Evolutionary conservation across 108 stramenopile species (phyloP).

Genomic region (Parietichytrium sp.): DNA sequence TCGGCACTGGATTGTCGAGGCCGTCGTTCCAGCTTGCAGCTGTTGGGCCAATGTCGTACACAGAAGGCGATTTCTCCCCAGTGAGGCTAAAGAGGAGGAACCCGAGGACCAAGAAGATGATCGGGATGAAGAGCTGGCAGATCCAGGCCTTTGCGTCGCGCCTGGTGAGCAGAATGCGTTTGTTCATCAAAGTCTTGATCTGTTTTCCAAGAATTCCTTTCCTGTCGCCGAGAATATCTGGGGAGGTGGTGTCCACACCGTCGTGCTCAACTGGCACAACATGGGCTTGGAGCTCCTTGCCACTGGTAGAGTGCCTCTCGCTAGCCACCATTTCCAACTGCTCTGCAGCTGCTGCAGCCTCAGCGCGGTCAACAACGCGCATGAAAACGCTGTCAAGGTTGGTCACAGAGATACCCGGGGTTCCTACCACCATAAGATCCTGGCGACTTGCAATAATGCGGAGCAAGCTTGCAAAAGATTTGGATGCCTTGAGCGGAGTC

Average conservation of each 20-base stretch:
- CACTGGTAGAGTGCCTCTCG: not conserved
- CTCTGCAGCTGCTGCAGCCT: not conserved
- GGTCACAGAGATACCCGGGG: slow-evolving; percentile 53
- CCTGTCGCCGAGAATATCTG: not conserved
- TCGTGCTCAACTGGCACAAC: not conserved
- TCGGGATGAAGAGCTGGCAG: slow-evolving; percentile 65
- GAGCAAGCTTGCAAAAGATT: slow-evolving; percentile 13
- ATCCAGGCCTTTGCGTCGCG: slow-evolving; percentile 57
- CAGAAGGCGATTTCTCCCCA: no score
- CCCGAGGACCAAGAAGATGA: slow-evolving; percentile 57
- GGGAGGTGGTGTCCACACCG: not conserved
- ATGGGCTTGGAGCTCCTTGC: not conserved
- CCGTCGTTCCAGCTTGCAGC: no score
- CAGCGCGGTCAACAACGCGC: slow-evolving; percentile 35
- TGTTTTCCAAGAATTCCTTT: slow-evolving; percentile 46
- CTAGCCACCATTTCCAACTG: not conserved
- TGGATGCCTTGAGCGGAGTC: not conserved
- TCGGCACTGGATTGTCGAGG: no score
- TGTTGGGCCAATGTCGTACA: no score
- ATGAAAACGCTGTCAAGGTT: slow-evolving; percentile 60
- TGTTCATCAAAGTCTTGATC: slow-evolving; percentile 57
- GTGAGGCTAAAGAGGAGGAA: slow-evolving; percentile 55
- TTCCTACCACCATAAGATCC: slow-evolving; percentile 12
- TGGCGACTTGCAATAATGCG: slow-evolving; percentile 8
- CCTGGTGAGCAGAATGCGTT: slow-evolving; percentile 52